Percentiles rank a stretch among this genome's conserved stretches.
These are phyloP conservation scores for Aspergillus incahuasiensis DNA, from an alignment of 495 filamentous ascomycete species.

Conservation along the genomic window DNA sequence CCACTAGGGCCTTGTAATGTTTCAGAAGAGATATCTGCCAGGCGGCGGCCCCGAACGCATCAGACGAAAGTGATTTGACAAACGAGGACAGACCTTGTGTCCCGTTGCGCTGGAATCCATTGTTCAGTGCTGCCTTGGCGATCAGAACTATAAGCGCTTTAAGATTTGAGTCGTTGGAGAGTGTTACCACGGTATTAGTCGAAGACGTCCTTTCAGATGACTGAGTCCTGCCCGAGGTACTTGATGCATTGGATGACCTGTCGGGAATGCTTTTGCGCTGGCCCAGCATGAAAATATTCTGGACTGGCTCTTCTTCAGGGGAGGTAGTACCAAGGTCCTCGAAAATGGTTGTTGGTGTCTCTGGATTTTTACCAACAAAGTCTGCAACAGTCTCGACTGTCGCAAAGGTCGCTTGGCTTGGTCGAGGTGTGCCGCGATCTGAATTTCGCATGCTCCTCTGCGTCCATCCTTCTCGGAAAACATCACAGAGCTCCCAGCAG, in stretches of 20 bases:
- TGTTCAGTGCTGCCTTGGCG: conserved; percentile 75
- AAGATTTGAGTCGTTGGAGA: conserved; percentile 67
- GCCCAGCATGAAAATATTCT: conserved; percentile 82
- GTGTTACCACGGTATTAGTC: conserved; percentile 63
- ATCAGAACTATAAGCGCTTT: conserved; percentile 69
- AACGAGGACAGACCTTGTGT: conserved; percentile 57
- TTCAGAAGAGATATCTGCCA: conserved; percentile 68
- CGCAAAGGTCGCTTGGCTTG: conserved; percentile 70
- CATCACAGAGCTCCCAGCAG: conserved; percentile 92
- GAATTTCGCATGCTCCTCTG: conserved; percentile 79
- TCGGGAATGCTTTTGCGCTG: conserved; percentile 45
- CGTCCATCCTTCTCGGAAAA: conserved; percentile 91
- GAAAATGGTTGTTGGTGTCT: conserved; percentile 90
- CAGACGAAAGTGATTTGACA: conserved; percentile 67
- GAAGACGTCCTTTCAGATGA: conserved; percentile 68
- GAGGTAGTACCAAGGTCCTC: conserved; percentile 76
- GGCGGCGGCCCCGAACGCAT: conserved; percentile 67
- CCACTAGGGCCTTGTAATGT: conserved; percentile 71
- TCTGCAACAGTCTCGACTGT: conserved; percentile 37
- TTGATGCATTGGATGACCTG: conserved; percentile 73
- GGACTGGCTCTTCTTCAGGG: conserved; percentile 69
- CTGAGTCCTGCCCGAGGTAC: conserved; percentile 66
- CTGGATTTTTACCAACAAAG: too few relatives aligned
- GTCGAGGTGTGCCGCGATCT: conserved; percentile 79
- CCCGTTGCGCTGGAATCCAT: conserved; percentile 57